Base-by-base conservation (phyloP, 257 asterid species). In the Linaria vulgaris region DNA sequence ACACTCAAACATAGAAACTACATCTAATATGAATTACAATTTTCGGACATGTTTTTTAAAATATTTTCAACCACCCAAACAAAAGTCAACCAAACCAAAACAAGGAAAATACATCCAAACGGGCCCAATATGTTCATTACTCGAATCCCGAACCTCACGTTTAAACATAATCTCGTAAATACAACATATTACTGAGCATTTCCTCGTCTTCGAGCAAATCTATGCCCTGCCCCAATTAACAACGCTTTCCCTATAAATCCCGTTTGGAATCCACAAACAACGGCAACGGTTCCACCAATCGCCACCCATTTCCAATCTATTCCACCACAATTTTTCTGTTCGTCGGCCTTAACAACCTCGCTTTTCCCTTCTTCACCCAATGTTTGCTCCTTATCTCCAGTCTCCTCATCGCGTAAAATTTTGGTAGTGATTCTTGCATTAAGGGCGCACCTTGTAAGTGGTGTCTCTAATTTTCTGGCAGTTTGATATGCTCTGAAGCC, bases 401-500 rank as follows among this genome's bases (percentile, higher is more conserved):
- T 54, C 56, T 45, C 74, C 60, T 77, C 72, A 2, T 48, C 31
- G 22, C 44, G 48, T 1, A 76, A 38, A n/a, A 69, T 48, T 61
- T 78, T 83, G 41, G 84, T 74, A 8, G 83, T 71, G 69, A 72
- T 74, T 62, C 76, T 74, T 56, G 89, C 89, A 79, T 73, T 80
- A 44, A 70, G 73, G 49, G 86, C 84, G 27, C 89, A 78, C 37
- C 86, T 56, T 66, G 75, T 34, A 4, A 74, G 71, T 27, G 80
- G 21, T 12, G 82, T 56, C 51, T 83, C 89, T 1, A 67, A 57
- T 57, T 75, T 76, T 64, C 82, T 65, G 39, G 86, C 72, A 44
- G 72, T 71, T 64, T 89, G 95, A 72, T 89, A 92, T 12, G 95
- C 78, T 75, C 97, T 72, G 55, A 92, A 85, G 71, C 98, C 98